Base-by-base conservation (phyloP, 1,284 basidiomycete species). In the Leccinum pallidistipes region DNA sequence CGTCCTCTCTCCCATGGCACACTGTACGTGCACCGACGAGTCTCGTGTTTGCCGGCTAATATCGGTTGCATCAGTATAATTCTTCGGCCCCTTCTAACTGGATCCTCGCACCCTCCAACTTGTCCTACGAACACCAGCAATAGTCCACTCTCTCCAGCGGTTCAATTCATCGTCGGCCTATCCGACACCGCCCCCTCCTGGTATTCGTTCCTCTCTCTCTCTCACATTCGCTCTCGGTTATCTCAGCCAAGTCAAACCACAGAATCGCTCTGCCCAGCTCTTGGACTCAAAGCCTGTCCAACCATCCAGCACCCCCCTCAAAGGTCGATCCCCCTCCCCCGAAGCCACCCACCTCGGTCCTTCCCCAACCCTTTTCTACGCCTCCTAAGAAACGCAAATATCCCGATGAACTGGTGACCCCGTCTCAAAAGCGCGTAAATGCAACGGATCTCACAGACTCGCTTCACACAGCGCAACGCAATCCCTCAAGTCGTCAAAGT, bases 211-310 rank as follows among this genome's bases (percentile, higher is more conserved):
- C n/a, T 84, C 87, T 0, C 87, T 87, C 1, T 90, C 89, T 12
- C 81, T 91, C 58, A 88, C 90, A 1, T 80, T 80, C 70, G 89
- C 89, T 7, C 80, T 91, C n/a, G 87, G 85, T 10, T 77, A 79
- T 29, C 81, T 83, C 1, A 69, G 66, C 31, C 74, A 75, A 16
- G 57, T 12, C 31, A 74, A 67, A 56, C 51, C 69, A 9, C 75
- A 75, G 71, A 78, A 81, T n/a, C 79, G 83, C 55, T 85, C 83
- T 52, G 76, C 80, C 8, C 71, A 73, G 64, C 71, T 77, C 21
- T 64, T 76, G 59, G 70, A 71, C 16, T 60, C 62, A 29, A 69
- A 65, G 51, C 62, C 71, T 38, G 14, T 55, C 32, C 62, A 74
- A 71, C 65, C 61, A 31, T 40, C 66, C 51, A 52, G 47, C 66